Conservation (phyloP, 2,329 filamentous ascomycete genomes). For the Pseudogymnoascus sp. region DNA sequence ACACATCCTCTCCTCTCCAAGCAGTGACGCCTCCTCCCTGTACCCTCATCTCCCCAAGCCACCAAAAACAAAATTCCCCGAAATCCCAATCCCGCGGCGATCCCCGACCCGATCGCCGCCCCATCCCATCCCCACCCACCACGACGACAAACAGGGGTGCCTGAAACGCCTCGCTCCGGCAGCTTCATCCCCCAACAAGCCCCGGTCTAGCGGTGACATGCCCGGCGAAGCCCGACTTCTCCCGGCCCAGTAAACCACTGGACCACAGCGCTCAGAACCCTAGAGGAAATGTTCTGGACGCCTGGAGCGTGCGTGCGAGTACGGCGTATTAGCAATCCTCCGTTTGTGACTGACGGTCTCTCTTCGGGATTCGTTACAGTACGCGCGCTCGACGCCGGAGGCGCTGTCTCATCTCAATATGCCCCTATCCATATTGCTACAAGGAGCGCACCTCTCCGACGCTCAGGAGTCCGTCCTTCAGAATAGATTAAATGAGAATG, state of each 20-base stretch:
- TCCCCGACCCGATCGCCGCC: constrained; percentile 4
- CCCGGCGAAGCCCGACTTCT: neutral
- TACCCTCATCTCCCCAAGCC: neutral
- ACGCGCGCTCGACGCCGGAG: neutral
- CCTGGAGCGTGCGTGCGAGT: constrained; percentile 2
- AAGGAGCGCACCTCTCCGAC: neutral
- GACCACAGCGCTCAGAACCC: neutral
- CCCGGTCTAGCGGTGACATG: constrained; percentile 2
- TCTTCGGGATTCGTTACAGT: neutral
- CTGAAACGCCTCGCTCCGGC: constrained; percentile 6
- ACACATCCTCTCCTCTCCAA: neutral
- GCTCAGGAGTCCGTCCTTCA: neutral
- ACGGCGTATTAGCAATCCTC: neutral
- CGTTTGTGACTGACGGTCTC: neutral
- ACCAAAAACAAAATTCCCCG: neutral
- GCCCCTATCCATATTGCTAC: neutral
- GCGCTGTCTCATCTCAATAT: neutral
- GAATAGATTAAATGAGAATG: neutral
- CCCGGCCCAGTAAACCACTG: neutral
- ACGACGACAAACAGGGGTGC: neutral
- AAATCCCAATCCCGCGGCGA: neutral
- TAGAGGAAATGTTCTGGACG: neutral
- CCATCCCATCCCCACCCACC: neutral
- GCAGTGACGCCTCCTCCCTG: neutral
- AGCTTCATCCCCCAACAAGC: neutral